Evolutionary conservation across 208 protist genomes (phyloP).

Genomic region (Wallacemonas sp.): DNA sequence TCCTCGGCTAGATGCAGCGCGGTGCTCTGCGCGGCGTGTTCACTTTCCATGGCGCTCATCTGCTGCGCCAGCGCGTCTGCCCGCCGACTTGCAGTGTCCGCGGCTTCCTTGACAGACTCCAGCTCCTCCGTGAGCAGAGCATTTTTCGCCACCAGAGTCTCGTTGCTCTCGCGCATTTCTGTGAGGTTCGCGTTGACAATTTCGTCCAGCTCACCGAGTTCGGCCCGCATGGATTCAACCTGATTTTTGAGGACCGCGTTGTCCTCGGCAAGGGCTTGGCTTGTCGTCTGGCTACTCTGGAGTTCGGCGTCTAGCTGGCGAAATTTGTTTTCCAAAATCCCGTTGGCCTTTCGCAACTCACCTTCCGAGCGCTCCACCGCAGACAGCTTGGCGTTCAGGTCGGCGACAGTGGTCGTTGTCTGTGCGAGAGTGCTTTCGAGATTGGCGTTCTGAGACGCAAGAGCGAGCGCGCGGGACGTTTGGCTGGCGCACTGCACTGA

Average conservation of each 20-base stretch:
- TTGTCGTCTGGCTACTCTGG: slow-evolving; percentile 16
- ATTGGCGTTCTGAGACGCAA: neutral
- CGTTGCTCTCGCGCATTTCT: slow-evolving; percentile 75
- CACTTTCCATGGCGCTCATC: slow-evolving; percentile 19
- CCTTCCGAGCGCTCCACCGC: neutral
- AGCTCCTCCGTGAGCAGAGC: slow-evolving; percentile 34
- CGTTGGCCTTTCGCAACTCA: slow-evolving; percentile 16
- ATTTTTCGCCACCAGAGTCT: slow-evolving; percentile 46
- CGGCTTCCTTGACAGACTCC: slow-evolving; percentile 20
- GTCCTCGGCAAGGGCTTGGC: slow-evolving; percentile 31
- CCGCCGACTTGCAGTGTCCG: neutral
- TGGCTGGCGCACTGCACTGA: neutral
- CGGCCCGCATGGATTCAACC: slow-evolving; percentile 67
- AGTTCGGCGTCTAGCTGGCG: neutral
- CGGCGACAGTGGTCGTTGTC: neutral
- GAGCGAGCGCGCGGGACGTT: neutral
- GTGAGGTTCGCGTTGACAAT: slow-evolving; percentile 75
- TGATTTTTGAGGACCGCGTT: slow-evolving; percentile 68
- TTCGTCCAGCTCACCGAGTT: slow-evolving; percentile 74
- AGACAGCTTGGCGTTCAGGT: slow-evolving; percentile 1
- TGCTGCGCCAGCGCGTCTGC: slow-evolving; percentile 19
- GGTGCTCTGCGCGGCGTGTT: slow-evolving; percentile 30
- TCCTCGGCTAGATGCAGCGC: slow-evolving; percentile 30
- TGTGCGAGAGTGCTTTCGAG: neutral
- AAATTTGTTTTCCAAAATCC: slow-evolving; percentile 12